Evolutionary conservation across 2,329 filamentous ascomycete genomes (phyloP), one percentile per base, ranked within the genome.

Genomic region (Curvularia spicifera): DNA sequence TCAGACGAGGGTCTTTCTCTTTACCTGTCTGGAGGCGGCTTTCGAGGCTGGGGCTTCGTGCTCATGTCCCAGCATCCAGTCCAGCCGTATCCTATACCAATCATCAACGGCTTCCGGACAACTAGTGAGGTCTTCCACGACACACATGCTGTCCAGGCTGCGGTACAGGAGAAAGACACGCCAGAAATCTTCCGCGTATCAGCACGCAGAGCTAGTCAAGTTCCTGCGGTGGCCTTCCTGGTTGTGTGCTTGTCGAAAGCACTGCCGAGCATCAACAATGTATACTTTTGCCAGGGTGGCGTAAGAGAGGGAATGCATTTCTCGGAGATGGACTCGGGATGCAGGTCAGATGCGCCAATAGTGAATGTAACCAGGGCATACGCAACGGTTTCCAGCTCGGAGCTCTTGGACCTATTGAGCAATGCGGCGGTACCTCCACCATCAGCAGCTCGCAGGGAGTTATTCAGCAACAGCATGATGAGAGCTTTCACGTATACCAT

Each of bases 11-110:
- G 72, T 1, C 66, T 76, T 7, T 86, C 89, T 33, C 81, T 97
- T 8, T 97, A 93, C 73, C 87, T 97, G 56, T 96, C 91, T 61
- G 93, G 93, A 43, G 93, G 93, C 24, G 93, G 93, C 0, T 96
- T 97, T 72, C 83, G 93, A 35, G 93, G 93, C 15, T 97, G 96
- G 82, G 93, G 93, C 6, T 96, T 91, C 76, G 87, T 96, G 71
- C 82, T 97, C 51, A 93, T 96, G 89, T 88, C 90, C 72, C 84
- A 86, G 65, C 90, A 94, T 68, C 77, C 81, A 5, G 84, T 91
- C 43, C 81, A 84, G 53, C 91, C 91, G 0, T 97, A 96, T 73
- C 93, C 93, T 0, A 90, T 97, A 26, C 86, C 91, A 0, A 88
- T 89, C 20, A 89, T 95, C 74, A 93, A 93, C 61, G 89, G 90